A percentile compares a stretch with the other conserved stretches of the same genome.
These are phyloP conservation scores for Diaporthe citriasiana DNA, from an alignment of 2,329 filamentous ascomycete species.

Conservation along the genomic window DNA sequence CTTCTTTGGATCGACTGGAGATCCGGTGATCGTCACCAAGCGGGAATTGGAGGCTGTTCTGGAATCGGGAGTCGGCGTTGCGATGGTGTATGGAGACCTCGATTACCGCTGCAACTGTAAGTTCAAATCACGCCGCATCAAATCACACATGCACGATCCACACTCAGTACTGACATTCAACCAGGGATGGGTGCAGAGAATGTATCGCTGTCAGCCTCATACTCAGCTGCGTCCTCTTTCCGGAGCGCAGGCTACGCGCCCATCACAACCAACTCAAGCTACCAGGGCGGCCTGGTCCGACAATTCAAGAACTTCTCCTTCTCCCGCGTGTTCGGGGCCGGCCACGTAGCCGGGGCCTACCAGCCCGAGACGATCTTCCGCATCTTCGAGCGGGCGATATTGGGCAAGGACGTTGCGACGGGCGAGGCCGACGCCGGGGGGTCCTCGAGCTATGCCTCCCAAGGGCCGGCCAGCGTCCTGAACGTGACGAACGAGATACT, in stretches of 20 bases:
- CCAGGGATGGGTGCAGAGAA: constrained; percentile 66
- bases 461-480: constrained; percentile 56
- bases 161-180: background rate
- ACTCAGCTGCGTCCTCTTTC: constrained; percentile 58
- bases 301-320: constrained; percentile 65
- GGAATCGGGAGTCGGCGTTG: constrained; percentile 66
- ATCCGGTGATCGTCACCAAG: constrained; percentile 45
- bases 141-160: background rate
- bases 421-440: constrained; percentile 58
- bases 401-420: constrained; percentile 65
- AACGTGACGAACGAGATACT: constrained; percentile 59
- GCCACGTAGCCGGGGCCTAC: constrained; percentile 64
- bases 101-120: constrained; percentile 62
- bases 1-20: constrained; percentile 53
- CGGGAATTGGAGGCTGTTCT: constrained; percentile 61
- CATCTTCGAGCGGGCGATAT: constrained; percentile 64
- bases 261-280: constrained; percentile 55
- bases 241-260: constrained; percentile 63
- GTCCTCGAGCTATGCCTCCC: constrained; percentile 49
- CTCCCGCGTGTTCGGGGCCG: constrained; percentile 61
- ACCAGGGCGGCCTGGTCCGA: constrained; percentile 60
- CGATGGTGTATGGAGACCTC: constrained; percentile 68
- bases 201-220: constrained; percentile 60
- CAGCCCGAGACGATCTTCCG: constrained; percentile 65
- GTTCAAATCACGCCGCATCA: background rate